Evolutionary conservation across 331 rosid species (phyloP).

Genomic region (Rhamnella rubrinervis): DNA sequence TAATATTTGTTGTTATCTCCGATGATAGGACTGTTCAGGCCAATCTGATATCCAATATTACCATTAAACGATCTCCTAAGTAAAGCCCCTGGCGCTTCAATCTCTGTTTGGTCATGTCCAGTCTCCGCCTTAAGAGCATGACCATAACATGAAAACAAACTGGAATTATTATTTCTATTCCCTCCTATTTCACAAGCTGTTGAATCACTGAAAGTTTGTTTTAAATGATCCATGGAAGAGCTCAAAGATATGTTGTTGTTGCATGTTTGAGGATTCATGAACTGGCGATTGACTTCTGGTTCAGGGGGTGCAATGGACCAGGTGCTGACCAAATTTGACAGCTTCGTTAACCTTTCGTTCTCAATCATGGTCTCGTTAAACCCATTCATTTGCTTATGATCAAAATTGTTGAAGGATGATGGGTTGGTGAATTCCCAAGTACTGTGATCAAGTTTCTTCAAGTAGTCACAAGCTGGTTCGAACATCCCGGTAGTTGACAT

Average conservation of each 20-base stretch:
- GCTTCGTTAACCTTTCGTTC: constrained; percentile 57
- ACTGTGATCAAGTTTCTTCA: constrained; percentile 66
- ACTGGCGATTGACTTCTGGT: constrained; percentile 47
- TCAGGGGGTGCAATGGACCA: constrained; percentile 92
- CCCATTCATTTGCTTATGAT: constrained; percentile 46
- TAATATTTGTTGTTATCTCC: constrained; percentile 35
- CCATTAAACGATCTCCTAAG: constrained; percentile 36
- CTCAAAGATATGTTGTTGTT: constrained; percentile 31
- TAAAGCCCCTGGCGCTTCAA: constrained; percentile 18
- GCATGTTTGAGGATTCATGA: constrained; percentile 43
- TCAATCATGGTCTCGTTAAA: constrained; percentile 40
- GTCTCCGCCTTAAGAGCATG: constrained; percentile 39
- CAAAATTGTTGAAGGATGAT: constrained; percentile 45
- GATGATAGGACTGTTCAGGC: constrained; percentile 23
- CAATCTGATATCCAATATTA: constrained; percentile 44
- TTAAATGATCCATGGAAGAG: constrained; percentile 41
- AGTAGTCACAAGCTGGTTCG: constrained; percentile 72
- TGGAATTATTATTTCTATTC: background rate
- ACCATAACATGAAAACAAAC: constrained; percentile 26
- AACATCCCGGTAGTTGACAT: constrained; percentile 38
- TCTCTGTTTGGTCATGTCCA: constrained; percentile 34
- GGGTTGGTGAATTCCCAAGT: constrained; percentile 50
- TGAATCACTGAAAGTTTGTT: constrained; percentile 36
- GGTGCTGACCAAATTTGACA: constrained; percentile 68
- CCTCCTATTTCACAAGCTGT: constrained; percentile 4